Conservation (phyloP, 805 yeast genomes). For the Yamadazyma sp. region DNA sequence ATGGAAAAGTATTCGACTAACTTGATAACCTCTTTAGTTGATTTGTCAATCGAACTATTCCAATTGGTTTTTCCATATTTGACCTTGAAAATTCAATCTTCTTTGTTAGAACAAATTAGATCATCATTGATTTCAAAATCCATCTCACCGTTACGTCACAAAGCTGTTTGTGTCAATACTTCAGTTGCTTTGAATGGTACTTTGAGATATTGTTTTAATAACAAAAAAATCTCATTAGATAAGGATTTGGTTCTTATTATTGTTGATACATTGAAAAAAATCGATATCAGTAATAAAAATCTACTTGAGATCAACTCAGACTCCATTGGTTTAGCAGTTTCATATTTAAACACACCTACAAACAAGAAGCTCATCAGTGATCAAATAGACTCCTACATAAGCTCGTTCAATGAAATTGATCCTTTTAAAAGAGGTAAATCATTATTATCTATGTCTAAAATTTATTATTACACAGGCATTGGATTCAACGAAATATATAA, state of each 20-base stretch:
- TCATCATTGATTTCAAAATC: slow-evolving; percentile 41
- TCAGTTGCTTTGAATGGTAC: slow-evolving; percentile 62
- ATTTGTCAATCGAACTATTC: slow-evolving; percentile 74
- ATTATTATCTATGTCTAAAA: slow-evolving; percentile 27
- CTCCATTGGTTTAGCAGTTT: slow-evolving; percentile 50
- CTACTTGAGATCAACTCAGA: slow-evolving; percentile 51
- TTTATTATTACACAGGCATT: slow-evolving; percentile 23
- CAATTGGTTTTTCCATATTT: slow-evolving; percentile 67
- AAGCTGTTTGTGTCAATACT: slow-evolving; percentile 59
- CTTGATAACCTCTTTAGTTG: slow-evolving; percentile 50
- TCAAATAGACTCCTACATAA: slow-evolving; percentile 38
- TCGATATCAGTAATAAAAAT: slow-evolving; percentile 37
- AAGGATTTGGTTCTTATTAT: slow-evolving; percentile 41
- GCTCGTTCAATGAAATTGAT: slow-evolving; percentile 58
- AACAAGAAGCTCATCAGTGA: slow-evolving; percentile 18
- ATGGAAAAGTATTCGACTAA: slow-evolving; percentile 22
- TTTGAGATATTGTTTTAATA: slow-evolving; percentile 18
- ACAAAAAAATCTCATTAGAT: slow-evolving; percentile 20
- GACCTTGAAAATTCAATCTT: slow-evolving; percentile 76
- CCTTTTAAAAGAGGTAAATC: slow-evolving; percentile 56
- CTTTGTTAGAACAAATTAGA: slow-evolving; percentile 79
- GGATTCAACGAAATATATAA: slow-evolving; percentile 46
- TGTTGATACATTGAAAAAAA: slow-evolving; percentile 47
- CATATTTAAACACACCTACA: slow-evolving; percentile 12
- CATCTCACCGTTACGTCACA: slow-evolving; percentile 28